A percentile compares a stretch with the other conserved stretches of the same genome.
phyloP scores from a whole-genome alignment of 2,329 filamentous ascomycete genomes.

The Botrytis porri region DNA sequence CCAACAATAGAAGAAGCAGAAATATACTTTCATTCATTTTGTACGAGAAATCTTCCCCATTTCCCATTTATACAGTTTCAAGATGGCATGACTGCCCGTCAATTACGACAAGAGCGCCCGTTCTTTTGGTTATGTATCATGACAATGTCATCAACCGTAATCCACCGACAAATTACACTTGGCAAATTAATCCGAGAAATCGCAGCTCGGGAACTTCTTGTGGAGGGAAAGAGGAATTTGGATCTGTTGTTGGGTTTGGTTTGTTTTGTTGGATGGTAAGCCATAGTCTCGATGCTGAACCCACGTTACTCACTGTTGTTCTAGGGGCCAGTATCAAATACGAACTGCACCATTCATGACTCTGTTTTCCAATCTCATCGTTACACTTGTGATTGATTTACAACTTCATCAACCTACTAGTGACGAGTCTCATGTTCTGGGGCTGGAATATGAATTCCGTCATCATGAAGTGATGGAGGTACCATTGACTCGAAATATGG shows the following conservation, averaged over 20 bases:
- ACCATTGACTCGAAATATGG: slow-evolving; percentile 5
- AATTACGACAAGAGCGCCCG: slow-evolving; percentile 44
- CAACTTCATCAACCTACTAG: slow-evolving; percentile 6
- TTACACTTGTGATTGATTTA: slow-evolving; percentile 7
- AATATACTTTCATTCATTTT: slow-evolving; percentile 43
- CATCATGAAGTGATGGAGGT: slow-evolving; percentile 9
- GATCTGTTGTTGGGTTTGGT: slow-evolving; percentile 4
- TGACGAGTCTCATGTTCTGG: not conserved
- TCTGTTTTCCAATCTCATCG: not conserved
- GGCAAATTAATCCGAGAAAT: slow-evolving; percentile 45
- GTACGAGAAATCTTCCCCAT: slow-evolving; percentile 42
- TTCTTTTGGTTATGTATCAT: slow-evolving; percentile 52
- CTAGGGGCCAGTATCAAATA: slow-evolving; percentile 10
- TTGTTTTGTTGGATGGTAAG: slow-evolving; percentile 12
- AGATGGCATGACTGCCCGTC: slow-evolving; percentile 39
- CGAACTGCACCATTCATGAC: slow-evolving; percentile 5
- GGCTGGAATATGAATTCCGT: slow-evolving; percentile 4
- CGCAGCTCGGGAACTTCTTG: slow-evolving; percentile 45
- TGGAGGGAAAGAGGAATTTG: slow-evolving; percentile 48
- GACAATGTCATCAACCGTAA: slow-evolving; percentile 45
- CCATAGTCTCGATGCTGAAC: no score
- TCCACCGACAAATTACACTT: slow-evolving; percentile 42
- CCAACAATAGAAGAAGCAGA: slow-evolving; percentile 41
- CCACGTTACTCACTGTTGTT: not conserved
- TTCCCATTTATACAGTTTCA: slow-evolving; percentile 49